phyloP scores from a whole-genome alignment of 345 rosid genomes.

The Litchi chinensis region DNA sequence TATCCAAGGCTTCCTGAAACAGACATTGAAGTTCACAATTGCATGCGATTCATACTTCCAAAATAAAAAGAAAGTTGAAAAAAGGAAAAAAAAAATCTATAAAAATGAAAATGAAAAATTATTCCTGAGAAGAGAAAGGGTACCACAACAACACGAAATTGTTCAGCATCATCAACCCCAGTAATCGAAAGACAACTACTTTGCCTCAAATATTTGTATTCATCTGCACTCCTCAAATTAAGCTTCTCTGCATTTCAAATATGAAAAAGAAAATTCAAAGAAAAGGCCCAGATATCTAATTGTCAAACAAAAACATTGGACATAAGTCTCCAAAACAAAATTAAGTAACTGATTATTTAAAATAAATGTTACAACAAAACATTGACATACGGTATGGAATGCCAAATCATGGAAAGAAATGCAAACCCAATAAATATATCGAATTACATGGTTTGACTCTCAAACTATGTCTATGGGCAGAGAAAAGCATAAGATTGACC shows the following conservation, averaged over 20 bases:
- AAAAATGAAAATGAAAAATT: slow-evolving; percentile 13
- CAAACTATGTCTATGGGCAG: not conserved
- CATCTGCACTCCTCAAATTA: slow-evolving; percentile 70
- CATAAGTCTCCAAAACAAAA: slow-evolving; percentile 13
- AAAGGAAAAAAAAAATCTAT: not conserved
- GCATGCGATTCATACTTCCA: slow-evolving; percentile 13
- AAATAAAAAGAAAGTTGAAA: not conserved
- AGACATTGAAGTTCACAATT: slow-evolving; percentile 18
- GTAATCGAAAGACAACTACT: slow-evolving; percentile 75
- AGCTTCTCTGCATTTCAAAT: slow-evolving; percentile 66
- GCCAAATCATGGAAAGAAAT: slow-evolving; percentile 2
- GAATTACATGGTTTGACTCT: not conserved
- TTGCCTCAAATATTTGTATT: slow-evolving; percentile 85
- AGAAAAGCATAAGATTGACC: not conserved
- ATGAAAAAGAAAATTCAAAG: slow-evolving; percentile 11
- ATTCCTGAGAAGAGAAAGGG: slow-evolving; percentile 19
- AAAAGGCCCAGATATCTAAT: slow-evolving; percentile 1
- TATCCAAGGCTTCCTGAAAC: slow-evolving; percentile 89
- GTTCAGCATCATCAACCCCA: slow-evolving; percentile 88
- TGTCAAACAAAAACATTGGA: not conserved
- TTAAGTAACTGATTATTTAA: not conserved
- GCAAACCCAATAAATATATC: not conserved
- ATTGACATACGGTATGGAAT: not conserved
- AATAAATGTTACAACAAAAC: not conserved
- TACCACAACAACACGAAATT: slow-evolving; percentile 71